Base-by-base conservation (phyloP, 305 asterid genomes). In the Ajuga reptans region DNA sequence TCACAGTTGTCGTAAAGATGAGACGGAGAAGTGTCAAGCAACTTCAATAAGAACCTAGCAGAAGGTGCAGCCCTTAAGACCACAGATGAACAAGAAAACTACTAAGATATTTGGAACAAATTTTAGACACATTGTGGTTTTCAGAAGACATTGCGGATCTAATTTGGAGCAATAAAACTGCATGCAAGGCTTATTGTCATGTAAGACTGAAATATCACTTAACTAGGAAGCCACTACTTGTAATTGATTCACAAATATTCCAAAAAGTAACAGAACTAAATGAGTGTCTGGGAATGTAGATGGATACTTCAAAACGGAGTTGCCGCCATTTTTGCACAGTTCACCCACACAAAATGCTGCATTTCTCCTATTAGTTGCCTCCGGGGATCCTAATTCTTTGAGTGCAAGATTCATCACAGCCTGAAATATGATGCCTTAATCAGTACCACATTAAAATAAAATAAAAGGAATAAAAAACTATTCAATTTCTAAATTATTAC, bases 271-370 rank as follows among this genome's bases (percentile, higher is more conserved):
- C 52, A 29, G 17, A 70, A 58, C 59, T 65, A 53, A 66, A 57
- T 27, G 52, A 58, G 69, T 50, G 1, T 21, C 36, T 50, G 62
- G 54, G 71, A 41, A 29, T 18, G 45, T 47, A 68, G 69, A 68
- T 85, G 95, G 87, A 81, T 94, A 94, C 99, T 84, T 89, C 75
- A 88, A 69, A 71, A 77, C 89, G 55, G 89, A 74, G 75, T 80
- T 83, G 83, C 91, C 95, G 10, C 98, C 99, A 73, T 94, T 94
- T 81, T 91, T 94, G 86, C 98, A 87, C 79, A 94, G 76, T 82
- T 94, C 99, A 37, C 99, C 99, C 42, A 78, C 96, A 77, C 99
- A 94, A 77, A 94, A 94, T 78, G 99, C 98, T 15, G 98, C 97
- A 79, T 94, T 94, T 81, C 99, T 87, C 74, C 97, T 82, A 77